A percentile compares a stretch with the other conserved stretches of the same genome.
Evolutionary conservation across 2,329 filamentous ascomycete species (phyloP).

Genomic region (Lasiodiplodia sp.): DNA sequence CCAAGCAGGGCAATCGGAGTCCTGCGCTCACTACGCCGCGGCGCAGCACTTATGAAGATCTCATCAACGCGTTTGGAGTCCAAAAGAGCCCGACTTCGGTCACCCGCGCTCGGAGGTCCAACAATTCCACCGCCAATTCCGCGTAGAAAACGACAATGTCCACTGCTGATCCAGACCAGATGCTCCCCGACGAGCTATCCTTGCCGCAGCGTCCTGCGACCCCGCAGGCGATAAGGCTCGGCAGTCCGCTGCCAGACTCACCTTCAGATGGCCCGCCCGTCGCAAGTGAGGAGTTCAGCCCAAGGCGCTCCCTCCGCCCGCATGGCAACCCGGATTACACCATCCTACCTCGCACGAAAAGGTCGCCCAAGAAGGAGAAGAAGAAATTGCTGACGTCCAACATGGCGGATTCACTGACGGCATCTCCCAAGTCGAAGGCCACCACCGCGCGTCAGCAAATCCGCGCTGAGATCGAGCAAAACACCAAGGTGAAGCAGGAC

Average conservation of each 20-base stretch:
- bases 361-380: background rate
- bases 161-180: background rate
- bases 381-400: conserved; percentile 44
- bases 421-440: conserved; percentile 32
- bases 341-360: background rate
- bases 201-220: background rate
- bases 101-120: conserved; percentile 35
- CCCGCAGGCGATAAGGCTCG: background rate
- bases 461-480: conserved; percentile 50
- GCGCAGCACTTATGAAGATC: background rate
- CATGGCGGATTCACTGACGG: conserved; percentile 33
- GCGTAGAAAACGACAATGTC: background rate
- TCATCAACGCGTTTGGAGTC: conserved; percentile 35
- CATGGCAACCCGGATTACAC: background rate
- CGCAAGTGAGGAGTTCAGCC: background rate
- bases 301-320: background rate
- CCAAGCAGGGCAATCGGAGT: background rate
- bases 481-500: conserved; percentile 54
- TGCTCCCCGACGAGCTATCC: background rate
- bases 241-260: background rate
- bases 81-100: conserved; percentile 41
- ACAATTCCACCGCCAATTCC: background rate
- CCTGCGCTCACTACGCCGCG: background rate
- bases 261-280: background rate
- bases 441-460: conserved; percentile 51